Evolutionary conservation across 1,139 yeast genomes (phyloP), one percentile per base, ranked within the genome.

Genomic region (Scheffersomyces quercinus): DNA sequence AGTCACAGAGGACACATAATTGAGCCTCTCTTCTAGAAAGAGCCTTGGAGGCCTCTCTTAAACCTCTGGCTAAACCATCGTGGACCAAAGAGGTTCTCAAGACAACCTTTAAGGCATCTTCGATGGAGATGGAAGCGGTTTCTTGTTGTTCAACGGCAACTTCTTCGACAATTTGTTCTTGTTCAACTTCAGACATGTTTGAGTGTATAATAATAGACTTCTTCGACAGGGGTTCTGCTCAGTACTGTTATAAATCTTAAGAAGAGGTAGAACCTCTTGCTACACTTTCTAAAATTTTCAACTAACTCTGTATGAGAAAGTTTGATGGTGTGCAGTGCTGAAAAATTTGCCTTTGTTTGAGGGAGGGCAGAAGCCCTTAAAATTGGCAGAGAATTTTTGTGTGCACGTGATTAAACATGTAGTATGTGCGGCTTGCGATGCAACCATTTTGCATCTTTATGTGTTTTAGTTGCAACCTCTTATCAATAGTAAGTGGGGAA

Each of bases 11-110:
- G 70, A 93, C 97, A 81, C 95, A 88, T 73, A 95, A 84, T 80
- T 91, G 96, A 64, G 97, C 99, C 79, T 90, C 95, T 75, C 96
- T 86, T 76, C 88, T 88, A 72, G 97, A 83, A 66, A 93, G 85
- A 75, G 98, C 98, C 88, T 93, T 93, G 71, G 97, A 88, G 63
- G 98, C 96, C 83, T 93, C 99, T 85, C 98, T 93, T 76, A 93
- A 87, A 83, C 99, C 99, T 83, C 99, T 93, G 75, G 98, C 99
- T 79, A 93, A 89, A 80, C 99, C 99, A 76, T 93, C 97, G 84
- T 90, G 96, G 71, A 91, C 89, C 74, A 95, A 85, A 63, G 99
- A 86, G 75, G 95, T 90, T 87, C 96, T 91, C 73, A 93, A 86
- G 71, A 93, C 99, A 72, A 90, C 95, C 82, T 91, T 89, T 75